A percentile compares a stretch with the other conserved stretches of the same genome.
Conservation (phyloP, 1,284 basidiomycete genomes). For the Taiwanofungus camphoratus region DNA sequence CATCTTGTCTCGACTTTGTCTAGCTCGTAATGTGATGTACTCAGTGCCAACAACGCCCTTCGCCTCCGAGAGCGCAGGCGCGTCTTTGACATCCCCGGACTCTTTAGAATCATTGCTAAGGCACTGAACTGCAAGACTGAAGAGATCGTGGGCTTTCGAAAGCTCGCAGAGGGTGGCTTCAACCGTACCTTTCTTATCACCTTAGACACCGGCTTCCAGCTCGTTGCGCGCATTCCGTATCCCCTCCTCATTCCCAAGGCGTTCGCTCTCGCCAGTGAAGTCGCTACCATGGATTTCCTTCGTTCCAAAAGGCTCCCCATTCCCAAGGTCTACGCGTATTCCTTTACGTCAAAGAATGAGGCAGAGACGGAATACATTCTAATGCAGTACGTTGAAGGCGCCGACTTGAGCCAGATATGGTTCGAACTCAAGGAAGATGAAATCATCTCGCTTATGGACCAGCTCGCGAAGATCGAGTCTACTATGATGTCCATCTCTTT, state of each 20-base stretch:
- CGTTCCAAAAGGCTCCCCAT: constrained; percentile 40
- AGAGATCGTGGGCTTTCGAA: constrained; percentile 30
- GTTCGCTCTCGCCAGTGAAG: constrained; percentile 44
- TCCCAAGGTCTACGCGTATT: constrained; percentile 47
- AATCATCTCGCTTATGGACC: constrained; percentile 35
- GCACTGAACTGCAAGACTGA: constrained; percentile 29
- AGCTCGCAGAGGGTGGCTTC: constrained; percentile 39
- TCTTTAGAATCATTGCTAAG: constrained; percentile 39
- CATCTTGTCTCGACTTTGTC: constrained; percentile 22
- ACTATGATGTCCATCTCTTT: constrained; percentile 42
- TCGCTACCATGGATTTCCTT: constrained; percentile 44
- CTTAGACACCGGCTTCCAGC: constrained; percentile 34
- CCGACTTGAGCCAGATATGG: constrained; percentile 41
- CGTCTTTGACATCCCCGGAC: constrained; percentile 34
- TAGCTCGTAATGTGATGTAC: constrained; percentile 20
- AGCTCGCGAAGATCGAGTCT: constrained; percentile 40
- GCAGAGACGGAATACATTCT: constrained; percentile 47
- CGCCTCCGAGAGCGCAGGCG: constrained; percentile 37
- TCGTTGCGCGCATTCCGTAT: constrained; percentile 46
- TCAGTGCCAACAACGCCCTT: constrained; percentile 37
- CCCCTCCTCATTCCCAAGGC: constrained; percentile 36
- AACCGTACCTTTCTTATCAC: constrained; percentile 41
- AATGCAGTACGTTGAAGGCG: constrained; percentile 43
- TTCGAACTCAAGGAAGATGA: constrained; percentile 34
- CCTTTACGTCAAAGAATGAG: constrained; percentile 39